Evolutionary conservation across 2,329 filamentous ascomycete genomes (phyloP), one percentile per base, ranked within the genome.

Genomic region (Colletotrichum paranaense): DNA sequence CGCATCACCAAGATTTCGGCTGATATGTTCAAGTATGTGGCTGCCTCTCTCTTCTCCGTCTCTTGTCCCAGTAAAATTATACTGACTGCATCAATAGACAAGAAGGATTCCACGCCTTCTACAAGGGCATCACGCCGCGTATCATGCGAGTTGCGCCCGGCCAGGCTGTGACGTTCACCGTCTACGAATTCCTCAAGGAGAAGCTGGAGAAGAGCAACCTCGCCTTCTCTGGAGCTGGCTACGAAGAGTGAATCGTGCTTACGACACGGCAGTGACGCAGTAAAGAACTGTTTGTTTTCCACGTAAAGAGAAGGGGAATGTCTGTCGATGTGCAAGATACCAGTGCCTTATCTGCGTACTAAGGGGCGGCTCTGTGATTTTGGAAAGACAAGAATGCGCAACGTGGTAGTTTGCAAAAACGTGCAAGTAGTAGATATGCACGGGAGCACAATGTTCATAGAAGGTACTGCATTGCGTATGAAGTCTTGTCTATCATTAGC

Each of bases 61-160:
- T 7, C 14, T 26, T 5, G 16, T 24, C 8, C 11, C 0, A 7
- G 24, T 1, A 12, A 1, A 22, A 16, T 7, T 9, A 32, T 32
- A 28, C 66, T 72, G 64, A 76, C 66, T 9, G 16, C n/a, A 6
- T 2, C 9, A 2, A 84, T 81, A 94, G 93, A 80, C 94, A 97
- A 86, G 97, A 99, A 85, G 97, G 97, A 46, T 88, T 96, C 77
- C 92, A 95, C 79, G 97, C 97, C 60, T 99, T 99, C 86, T 99
- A 98, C 88, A 98, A 98, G 89, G 97, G 97, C 79, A 99, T 99
- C 84, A 99, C 97, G 59, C 97, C 97, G 7, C 91, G 97, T 78
- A 94, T 99, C 78, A 98, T 98, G 95, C 92, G 97, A 80, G 97
- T 99, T 67, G 97, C 97, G 30, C 97, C 97, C 8, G 97, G 97